A percentile compares a stretch with the other conserved stretches of the same genome.
Conservation (phyloP, 2,329 filamentous ascomycete species). For the Kalaharituber pfeilii region DNA sequence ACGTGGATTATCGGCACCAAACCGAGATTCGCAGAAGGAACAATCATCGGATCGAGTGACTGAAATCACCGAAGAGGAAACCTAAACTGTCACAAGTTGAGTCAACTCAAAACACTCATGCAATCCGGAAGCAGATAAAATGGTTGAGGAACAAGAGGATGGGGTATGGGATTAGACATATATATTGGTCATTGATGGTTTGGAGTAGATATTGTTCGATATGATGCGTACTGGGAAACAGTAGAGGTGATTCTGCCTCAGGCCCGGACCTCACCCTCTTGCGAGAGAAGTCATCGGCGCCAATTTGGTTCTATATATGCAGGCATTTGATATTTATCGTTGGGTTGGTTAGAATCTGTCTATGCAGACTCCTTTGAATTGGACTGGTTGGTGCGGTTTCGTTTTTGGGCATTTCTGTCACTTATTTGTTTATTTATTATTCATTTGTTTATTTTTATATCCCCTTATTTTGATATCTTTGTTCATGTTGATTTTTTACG, state of each 20-base stretch:
- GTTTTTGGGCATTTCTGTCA: no score
- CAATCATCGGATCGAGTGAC: background rate
- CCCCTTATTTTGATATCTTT: no score
- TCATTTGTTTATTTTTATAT: no score
- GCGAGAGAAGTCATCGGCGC: background rate
- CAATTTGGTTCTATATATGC: background rate
- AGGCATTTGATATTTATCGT: background rate
- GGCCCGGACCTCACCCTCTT: background rate
- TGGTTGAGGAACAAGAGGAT: background rate
- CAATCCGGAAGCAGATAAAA: background rate
- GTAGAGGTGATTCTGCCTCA: background rate
- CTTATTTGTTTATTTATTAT: no score
- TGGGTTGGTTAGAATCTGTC: background rate
- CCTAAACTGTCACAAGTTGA: background rate
- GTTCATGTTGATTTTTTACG: background rate
- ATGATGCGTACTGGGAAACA: background rate
- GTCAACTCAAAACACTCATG: background rate
- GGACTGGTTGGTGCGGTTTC: background rate
- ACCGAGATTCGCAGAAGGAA: background rate
- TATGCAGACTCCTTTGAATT: background rate
- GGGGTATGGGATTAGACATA: background rate
- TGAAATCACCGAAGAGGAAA: background rate
- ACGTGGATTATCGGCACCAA: slow-evolving; percentile 2
- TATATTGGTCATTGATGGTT: background rate
- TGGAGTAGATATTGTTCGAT: background rate